Conservation (phyloP, 306 rosid genomes). For the Purshia tridentata region DNA sequence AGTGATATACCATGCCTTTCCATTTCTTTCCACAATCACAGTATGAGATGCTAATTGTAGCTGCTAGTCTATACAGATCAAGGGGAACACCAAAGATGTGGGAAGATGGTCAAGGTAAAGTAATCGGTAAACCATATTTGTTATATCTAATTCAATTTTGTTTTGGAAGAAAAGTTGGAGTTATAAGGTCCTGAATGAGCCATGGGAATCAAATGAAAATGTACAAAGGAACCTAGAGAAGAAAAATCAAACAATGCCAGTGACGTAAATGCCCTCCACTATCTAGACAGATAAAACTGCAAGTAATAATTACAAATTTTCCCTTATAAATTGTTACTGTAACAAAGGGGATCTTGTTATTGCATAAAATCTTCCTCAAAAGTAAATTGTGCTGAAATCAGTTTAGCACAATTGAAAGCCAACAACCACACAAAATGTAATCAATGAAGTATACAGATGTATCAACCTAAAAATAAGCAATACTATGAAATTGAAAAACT, state of each 20-base stretch:
- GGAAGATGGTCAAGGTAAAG: background rate
- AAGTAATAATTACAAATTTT: background rate
- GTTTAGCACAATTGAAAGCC: background rate
- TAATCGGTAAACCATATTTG: too few relatives aligned
- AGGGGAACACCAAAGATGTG: background rate
- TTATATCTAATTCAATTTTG: too few relatives aligned
- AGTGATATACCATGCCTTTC: background rate
- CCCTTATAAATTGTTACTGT: background rate
- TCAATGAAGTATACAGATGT: constrained; percentile 6
- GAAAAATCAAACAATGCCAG: background rate
- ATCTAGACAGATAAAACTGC: background rate
- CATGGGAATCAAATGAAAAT: background rate
- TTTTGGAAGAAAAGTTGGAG: too few relatives aligned
- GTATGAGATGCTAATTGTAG: background rate
- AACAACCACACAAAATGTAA: constrained; percentile 5
- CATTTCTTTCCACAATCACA: background rate
- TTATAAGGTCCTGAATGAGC: too few relatives aligned
- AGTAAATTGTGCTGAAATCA: background rate
- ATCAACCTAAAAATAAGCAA: constrained; percentile 6
- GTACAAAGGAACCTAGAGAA: background rate
- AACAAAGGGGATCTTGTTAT: background rate
- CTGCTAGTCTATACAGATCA: background rate
- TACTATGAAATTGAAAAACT: constrained; percentile 1
- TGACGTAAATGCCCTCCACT: background rate
- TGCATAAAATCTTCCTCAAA: background rate